Percentiles rank a stretch among this genome's conserved stretches.
phyloP scores from a whole-genome alignment of 75 land plant species.

The Ceratopteris richardii region DNA sequence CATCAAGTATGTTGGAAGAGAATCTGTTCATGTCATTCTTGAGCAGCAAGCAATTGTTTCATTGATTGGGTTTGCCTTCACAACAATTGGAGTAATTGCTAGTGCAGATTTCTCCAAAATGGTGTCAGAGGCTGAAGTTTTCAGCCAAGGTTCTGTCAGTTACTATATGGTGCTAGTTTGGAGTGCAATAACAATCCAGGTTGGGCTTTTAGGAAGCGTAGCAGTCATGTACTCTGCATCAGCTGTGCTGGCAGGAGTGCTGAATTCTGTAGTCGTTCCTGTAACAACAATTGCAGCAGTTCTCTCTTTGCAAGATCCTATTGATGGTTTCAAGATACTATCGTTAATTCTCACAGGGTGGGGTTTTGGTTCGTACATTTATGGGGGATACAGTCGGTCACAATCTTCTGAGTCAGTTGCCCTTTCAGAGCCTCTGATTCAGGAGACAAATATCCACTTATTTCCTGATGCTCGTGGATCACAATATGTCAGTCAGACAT shows the following conservation, averaged over 20 bases:
- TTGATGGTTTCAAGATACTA: constrained; percentile 76
- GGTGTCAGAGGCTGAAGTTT: constrained; percentile 39
- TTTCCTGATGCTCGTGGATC: too few relatives aligned
- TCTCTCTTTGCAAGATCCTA: constrained; percentile 49
- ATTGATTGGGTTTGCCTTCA: constrained; percentile 49
- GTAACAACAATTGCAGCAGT: constrained; percentile 71
- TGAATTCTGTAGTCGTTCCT: constrained; percentile 73
- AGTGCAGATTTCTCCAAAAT: constrained; percentile 44
- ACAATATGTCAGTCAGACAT: too few relatives aligned
- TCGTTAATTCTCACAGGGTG: constrained; percentile 59
- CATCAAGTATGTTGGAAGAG: constrained; percentile 57
- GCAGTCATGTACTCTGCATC: constrained; percentile 57
- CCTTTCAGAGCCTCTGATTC: too few relatives aligned
- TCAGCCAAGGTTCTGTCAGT: constrained; percentile 39
- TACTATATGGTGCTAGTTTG: constrained; percentile 60
- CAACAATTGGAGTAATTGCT: constrained; percentile 49
- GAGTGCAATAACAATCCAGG: constrained; percentile 66
- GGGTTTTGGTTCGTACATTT: constrained; percentile 70
- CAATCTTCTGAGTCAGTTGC: too few relatives aligned
- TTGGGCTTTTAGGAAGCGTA: constrained; percentile 67
- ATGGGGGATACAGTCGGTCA: constrained; percentile 21
- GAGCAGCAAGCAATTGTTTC: constrained; percentile 82
- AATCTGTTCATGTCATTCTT: constrained; percentile 70
- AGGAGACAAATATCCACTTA: too few relatives aligned
- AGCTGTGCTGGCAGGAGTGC: constrained; percentile 68